Evolutionary conservation across 2,329 filamentous ascomycete species (phyloP).

Genomic region (Alternaria longipes): DNA sequence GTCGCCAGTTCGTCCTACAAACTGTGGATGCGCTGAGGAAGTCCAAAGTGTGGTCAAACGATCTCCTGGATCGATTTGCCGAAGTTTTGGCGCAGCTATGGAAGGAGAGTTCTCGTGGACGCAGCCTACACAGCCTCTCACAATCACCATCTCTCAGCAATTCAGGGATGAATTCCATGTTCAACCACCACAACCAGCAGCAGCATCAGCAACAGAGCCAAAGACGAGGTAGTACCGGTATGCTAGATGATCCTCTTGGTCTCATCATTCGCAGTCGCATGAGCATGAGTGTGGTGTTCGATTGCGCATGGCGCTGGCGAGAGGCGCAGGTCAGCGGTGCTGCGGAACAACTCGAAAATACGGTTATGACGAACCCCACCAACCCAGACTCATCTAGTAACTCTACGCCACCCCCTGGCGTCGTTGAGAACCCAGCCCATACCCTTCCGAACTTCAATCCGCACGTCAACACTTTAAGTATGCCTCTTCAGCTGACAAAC

Average conservation of each 20-base stretch:
- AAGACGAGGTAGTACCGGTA: conserved; percentile 39
- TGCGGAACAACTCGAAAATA: conserved; percentile 61
- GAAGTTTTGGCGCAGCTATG: conserved; percentile 90
- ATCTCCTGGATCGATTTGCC: conserved; percentile 79
- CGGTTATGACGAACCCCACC: conserved; percentile 87
- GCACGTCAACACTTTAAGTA: conserved; percentile 54
- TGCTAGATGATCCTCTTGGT: conserved; percentile 74
- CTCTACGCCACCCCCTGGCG: conserved; percentile 66
- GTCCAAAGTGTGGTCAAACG: conserved; percentile 79
- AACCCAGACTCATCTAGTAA: conserved; percentile 77
- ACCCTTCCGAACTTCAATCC: conserved; percentile 49
- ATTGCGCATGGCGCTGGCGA: conserved; percentile 86
- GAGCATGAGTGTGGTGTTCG: conserved; percentile 86
- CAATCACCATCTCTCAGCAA: conserved; percentile 49
- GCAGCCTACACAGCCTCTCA: conserved; percentile 49
- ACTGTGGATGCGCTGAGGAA: conserved; percentile 75
- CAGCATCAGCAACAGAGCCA: conserved; percentile 33
- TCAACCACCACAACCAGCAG: conserved; percentile 39
- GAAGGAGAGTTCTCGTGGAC: conserved; percentile 65
- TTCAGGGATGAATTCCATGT: conserved; percentile 44
- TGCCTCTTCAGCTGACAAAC: conserved; percentile 69
- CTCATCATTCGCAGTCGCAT: conserved; percentile 84
- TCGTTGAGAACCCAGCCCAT: conserved; percentile 45
- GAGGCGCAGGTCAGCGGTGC: conserved; percentile 66
- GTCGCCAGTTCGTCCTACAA: conserved; percentile 73